These are phyloP conservation scores for Cyclotella atomus DNA, from an alignment of 108 stramenopile species.

Conservation along the genomic window DNA sequence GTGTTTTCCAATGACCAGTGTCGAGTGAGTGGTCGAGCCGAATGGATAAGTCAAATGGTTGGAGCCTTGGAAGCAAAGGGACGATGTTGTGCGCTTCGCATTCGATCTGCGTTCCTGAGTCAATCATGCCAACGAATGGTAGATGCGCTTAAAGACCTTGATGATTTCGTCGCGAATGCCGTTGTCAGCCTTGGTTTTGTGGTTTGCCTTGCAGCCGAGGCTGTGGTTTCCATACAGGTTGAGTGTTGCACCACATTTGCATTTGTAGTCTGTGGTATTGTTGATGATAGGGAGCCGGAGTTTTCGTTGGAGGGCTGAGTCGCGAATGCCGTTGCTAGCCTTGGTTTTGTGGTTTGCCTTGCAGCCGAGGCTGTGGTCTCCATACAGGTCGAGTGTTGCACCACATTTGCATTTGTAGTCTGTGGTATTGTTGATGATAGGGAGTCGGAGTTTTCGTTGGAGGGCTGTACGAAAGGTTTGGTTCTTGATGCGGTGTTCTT, in stretches of 20 bases:
- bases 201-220: slow-evolving; percentile 2
- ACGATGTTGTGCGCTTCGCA: not conserved
- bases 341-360: not conserved
- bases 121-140: not conserved
- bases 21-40: not conserved
- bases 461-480: too few relatives aligned
- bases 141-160: not conserved
- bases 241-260: not conserved
- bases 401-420: not conserved
- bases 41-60: slow-evolving; percentile 10
- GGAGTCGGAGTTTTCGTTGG: not conserved
- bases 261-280: not conserved
- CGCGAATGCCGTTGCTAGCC: not conserved
- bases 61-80: not conserved
- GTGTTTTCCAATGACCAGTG: not conserved
- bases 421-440: not conserved
- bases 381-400: not conserved
- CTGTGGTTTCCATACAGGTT: not conserved
- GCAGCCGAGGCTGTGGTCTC: not conserved
- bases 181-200: not conserved
- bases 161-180: not conserved
- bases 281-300: not conserved
- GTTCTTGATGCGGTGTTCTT: too few relatives aligned
- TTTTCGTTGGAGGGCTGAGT: not conserved
- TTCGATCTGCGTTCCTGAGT: slow-evolving; percentile 1